Conservation (phyloP, 163 green algal species). For the Scenedesmus sp. region DNA sequence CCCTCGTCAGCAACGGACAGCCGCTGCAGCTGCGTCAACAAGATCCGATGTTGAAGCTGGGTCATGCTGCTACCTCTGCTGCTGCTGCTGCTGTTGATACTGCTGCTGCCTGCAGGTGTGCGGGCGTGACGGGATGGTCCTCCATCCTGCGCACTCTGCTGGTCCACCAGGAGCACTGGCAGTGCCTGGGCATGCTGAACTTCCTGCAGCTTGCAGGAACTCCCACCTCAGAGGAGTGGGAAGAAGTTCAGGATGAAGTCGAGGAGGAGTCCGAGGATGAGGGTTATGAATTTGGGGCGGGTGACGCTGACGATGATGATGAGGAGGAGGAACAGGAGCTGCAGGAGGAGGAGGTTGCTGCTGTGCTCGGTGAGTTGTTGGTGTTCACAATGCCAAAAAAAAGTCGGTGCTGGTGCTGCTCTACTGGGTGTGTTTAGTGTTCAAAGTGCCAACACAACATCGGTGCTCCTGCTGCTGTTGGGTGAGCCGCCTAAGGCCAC, state of each 20-base stretch:
- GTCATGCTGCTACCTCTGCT: too few species aligned
- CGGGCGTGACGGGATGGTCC: constrained; percentile 34
- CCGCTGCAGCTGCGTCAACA: background rate
- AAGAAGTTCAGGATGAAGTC: constrained; percentile 2
- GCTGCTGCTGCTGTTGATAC: too few species aligned
- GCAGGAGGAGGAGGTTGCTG: constrained; percentile 13
- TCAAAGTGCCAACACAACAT: too few species aligned
- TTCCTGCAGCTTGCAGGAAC: constrained; percentile 42
- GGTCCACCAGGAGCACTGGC: constrained; percentile 52
- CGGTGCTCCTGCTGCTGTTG: too few species aligned
- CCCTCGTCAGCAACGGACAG: background rate
- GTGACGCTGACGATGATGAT: constrained; percentile 12
- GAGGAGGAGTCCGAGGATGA: constrained; percentile 32
- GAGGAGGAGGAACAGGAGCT: constrained; percentile 22
- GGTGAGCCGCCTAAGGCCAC: too few species aligned
- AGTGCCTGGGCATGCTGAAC: constrained; percentile 40
- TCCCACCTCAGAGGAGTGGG: background rate
- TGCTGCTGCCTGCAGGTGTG: constrained; percentile 8
- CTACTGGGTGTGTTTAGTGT: too few species aligned
- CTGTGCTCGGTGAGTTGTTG: background rate
- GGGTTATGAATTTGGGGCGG: background rate
- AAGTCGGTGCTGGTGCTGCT: too few species aligned
- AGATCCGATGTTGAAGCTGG: too few species aligned
- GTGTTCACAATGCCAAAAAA: too few species aligned
- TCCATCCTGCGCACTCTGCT: constrained; percentile 33